Evolutionary conservation across 768 basidiomycete genomes (phyloP), one percentile per base, ranked within the genome.

Genomic region (Gloeophyllum trabeum): DNA sequence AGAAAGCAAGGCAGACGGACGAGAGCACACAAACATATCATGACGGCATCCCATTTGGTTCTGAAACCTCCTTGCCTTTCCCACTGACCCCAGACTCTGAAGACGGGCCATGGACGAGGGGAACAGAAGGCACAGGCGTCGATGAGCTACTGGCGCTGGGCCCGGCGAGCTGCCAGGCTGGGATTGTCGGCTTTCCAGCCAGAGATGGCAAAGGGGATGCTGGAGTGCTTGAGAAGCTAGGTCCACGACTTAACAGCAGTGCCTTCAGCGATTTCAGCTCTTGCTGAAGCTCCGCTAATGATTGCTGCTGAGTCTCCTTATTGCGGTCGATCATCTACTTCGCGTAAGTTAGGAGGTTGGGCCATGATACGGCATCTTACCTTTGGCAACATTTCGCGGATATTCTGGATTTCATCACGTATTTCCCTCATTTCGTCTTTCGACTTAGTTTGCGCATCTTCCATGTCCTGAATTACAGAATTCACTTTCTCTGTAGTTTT

Each of bases 211-310:
- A 49, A n/a, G 79, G 70, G 0, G 74, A 65, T 2, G 73, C 56
- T 22, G 75, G 64, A 18, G 70, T 64, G 47, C 64, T 69, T 1
- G 76, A 51, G 23, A 66, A 53, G 16, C 61, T 59, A 4, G 81
- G 66, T 4, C 82, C 76, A 24, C 85, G 77, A 48, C 77, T 87
- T 5, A 93, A 70, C 5, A 97, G 64, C 20, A 98, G 70, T 0
- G 92, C 79, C 59, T 97, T 97, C 46, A 98, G 67, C 0, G 93
- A 97, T 55, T 92, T 91, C 53, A 98, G 73, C 56, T 98, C 94
- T 50, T 90, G 81, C 52, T 96, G 92, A 10, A 98, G 69, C 51
- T 97, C 94, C 41, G 71, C 63, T 12, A 97, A 69, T 1, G 90
- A 87, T 46, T 83, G 78, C 18, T 76, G 73, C 60, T 96, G 91